These are phyloP conservation scores for Pulveroboletus sp. DNA, from an alignment of 768 basidiomycete genomes.

Conservation along the genomic window DNA sequence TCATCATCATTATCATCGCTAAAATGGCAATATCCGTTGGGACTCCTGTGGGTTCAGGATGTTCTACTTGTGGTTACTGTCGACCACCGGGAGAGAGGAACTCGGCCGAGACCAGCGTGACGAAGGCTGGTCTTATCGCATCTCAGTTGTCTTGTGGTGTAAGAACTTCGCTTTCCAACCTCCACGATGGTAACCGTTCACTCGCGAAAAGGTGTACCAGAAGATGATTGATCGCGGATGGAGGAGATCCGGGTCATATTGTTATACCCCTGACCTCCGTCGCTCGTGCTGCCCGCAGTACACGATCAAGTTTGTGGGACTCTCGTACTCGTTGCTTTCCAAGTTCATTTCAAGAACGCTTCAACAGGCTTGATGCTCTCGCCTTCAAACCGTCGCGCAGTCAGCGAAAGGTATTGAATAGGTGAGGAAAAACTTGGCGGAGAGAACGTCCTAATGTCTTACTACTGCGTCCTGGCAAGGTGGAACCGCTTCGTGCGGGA, in stretches of 20 bases:
- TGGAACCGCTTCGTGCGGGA: constrained; percentile 68
- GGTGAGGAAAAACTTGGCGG: constrained; percentile 36
- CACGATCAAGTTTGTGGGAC: constrained; percentile 69
- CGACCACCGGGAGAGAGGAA: constrained; percentile 48
- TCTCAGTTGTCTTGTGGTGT: constrained; percentile 52
- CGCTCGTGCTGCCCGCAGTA: constrained; percentile 90
- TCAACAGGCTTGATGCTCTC: constrained; percentile 56
- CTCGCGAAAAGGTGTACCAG: constrained; percentile 58
- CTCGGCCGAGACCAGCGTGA: constrained; percentile 36
- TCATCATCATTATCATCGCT: background rate
- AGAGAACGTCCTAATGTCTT: background rate
- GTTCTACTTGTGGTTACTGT: constrained; percentile 65
- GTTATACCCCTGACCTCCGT: constrained; percentile 84
- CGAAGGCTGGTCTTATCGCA: constrained; percentile 47
- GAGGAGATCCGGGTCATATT: constrained; percentile 77
- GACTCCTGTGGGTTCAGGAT: constrained; percentile 21
- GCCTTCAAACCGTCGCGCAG: constrained; percentile 67
- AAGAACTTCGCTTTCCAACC: constrained; percentile 1
- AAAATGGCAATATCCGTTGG: constrained; percentile 28
- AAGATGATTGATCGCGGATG: constrained; percentile 81
- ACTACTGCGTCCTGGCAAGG: constrained; percentile 31
- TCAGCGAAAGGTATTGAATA: constrained; percentile 69
- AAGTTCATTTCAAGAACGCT: constrained; percentile 15
- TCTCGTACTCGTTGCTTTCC: constrained; percentile 1
- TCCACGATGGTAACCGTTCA: background rate